Evolutionary conservation across 1,139 yeast species (phyloP).

Genomic region (Protomyces lactucae-debilis): DNA sequence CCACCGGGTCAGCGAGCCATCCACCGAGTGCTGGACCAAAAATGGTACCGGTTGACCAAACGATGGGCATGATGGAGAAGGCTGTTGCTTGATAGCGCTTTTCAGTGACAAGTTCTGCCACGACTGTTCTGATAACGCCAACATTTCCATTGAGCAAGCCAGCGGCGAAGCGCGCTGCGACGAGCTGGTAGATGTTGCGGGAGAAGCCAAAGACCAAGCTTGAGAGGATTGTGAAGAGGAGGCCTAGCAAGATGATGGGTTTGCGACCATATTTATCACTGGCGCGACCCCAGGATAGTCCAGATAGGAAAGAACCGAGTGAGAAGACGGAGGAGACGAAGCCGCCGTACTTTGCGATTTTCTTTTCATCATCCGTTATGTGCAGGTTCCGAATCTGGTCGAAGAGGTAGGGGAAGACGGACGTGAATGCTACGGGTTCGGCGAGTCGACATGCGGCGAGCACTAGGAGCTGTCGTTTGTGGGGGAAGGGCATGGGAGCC

Average conservation of each 20-base stretch:
- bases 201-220: conserved; percentile 53
- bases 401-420: conserved; percentile 23
- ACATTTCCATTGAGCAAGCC: conserved; percentile 61
- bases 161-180: conserved; percentile 50
- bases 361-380: conserved; percentile 19
- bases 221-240: conserved; percentile 49
- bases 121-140: conserved; percentile 55
- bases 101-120: conserved; percentile 57
- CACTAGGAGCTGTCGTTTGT: conserved; percentile 17
- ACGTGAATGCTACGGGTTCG: conserved; percentile 22
- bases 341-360: conserved; percentile 28
- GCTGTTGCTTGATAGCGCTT: conserved; percentile 59
- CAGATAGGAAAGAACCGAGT: conserved; percentile 50
- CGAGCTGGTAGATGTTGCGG: conserved; percentile 49
- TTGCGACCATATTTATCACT: conserved; percentile 58
- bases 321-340: conserved; percentile 30
- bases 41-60: conserved; percentile 56
- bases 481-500: conserved; percentile 15
- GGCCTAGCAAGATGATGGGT: conserved; percentile 50
- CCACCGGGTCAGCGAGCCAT: conserved; percentile 41
- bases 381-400: conserved; percentile 17
- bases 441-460: conserved; percentile 23
- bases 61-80: conserved; percentile 54
- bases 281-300: conserved; percentile 56
- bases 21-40: conserved; percentile 59